Evolutionary conservation across 306 rosid species (phyloP), one percentile per base, ranked within the genome.

Genomic region (Hylodesmum podocarpum): DNA sequence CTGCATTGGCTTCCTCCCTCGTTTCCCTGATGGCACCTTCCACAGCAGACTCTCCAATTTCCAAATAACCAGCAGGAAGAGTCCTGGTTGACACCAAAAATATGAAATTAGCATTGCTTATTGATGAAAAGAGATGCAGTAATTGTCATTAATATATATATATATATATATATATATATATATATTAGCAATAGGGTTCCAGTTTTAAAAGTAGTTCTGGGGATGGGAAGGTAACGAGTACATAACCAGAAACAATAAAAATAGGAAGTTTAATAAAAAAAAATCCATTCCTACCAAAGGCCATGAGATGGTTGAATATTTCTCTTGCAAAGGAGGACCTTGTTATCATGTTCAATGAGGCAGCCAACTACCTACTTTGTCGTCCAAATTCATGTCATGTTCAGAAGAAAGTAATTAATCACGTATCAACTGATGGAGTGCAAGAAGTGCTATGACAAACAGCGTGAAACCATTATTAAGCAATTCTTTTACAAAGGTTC

Each of bases 21-120:
- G 99, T 95, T 86, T 95, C 99, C 86, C 99, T 89, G 19, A 83
- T 83, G 37, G 99, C 99, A 70, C 99, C 99, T 82, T 95, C 99
- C 66, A 87, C 87, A 64, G 97, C 96, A 2, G 99, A 92, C 86
- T 95, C 97, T 64, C 97, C 99, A 51, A 92, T 88, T 89, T 95
- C 99, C 91, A 92, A 67, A 81, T 87, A 92, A 75, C 99, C 97
- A 53, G 99, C 99, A 16, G 97, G 99, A 65, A 95, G 99, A 46
- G 99, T 92, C 99, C 97, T 90, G 76, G 54, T 76, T 63, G 65
- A 86, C 72, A 80, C 50, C 78, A 82, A 85, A 85, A 36, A 69
- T 70, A 70, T 72, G 75, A 73, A 70, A 69, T 82, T 76, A 82
- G 54, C 47, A 76, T 34, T 33, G 31, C 51, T 73, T 34, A 31